Percentiles rank a stretch among this genome's conserved stretches.
phyloP scores from a whole-genome alignment of 2,329 filamentous ascomycete genomes.

The Colletotrichum incanum region DNA sequence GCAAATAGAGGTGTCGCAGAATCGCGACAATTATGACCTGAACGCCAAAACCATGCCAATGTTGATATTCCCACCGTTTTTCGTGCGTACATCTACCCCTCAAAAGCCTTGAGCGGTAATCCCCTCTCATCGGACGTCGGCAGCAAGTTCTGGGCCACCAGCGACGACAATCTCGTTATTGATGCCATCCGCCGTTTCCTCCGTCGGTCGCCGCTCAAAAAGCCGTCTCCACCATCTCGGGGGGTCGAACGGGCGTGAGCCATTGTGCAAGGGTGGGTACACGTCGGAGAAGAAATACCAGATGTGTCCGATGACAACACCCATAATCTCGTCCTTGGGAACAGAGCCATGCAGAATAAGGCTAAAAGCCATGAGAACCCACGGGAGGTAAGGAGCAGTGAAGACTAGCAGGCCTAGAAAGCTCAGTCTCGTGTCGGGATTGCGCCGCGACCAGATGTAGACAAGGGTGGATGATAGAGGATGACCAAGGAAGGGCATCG shows the following conservation, averaged over 20 bases:
- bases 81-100: not conserved
- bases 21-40: slow-evolving; percentile 1
- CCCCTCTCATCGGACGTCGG: slow-evolving; percentile 38
- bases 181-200: slow-evolving; percentile 68
- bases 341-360: slow-evolving; percentile 90
- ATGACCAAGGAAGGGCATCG: slow-evolving; percentile 94
- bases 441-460: slow-evolving; percentile 97
- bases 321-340: slow-evolving; percentile 96
- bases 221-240: slow-evolving; percentile 91
- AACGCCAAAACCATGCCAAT: slow-evolving; percentile 32
- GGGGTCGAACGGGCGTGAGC: slow-evolving; percentile 88
- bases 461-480: slow-evolving; percentile 93
- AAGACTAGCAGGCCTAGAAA: slow-evolving; percentile 93
- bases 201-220: slow-evolving; percentile 74
- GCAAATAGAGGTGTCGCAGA: not conserved
- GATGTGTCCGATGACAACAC: slow-evolving; percentile 93
- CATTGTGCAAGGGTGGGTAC: slow-evolving; percentile 91
- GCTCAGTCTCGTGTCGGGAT: slow-evolving; percentile 91
- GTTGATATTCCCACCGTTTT: slow-evolving; percentile 2
- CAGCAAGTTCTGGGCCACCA: slow-evolving; percentile 53
- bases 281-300: slow-evolving; percentile 99
- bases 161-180: slow-evolving; percentile 76
- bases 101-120: not conserved
- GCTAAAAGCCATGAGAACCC: slow-evolving; percentile 95
- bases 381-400: slow-evolving; percentile 93